Evolutionary conservation across 768 basidiomycete species (phyloP).

Genomic region (Tephrocybe sp.): DNA sequence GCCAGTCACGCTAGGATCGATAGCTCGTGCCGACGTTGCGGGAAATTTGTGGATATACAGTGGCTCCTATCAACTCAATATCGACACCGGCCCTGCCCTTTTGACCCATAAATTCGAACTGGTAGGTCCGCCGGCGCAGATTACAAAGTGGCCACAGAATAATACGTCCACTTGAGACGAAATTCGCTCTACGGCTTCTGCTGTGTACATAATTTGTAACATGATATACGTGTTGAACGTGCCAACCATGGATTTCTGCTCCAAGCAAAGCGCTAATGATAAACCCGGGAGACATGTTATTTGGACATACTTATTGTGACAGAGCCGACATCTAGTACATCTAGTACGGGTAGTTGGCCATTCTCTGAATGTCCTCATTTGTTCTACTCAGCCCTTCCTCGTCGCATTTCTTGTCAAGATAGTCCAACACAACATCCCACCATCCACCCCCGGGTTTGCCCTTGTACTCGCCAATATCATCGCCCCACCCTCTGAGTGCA

Average conservation of each 20-base stretch:
- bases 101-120: slow-evolving; percentile 43
- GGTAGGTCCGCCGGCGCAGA: slow-evolving; percentile 38
- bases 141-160: slow-evolving; percentile 38
- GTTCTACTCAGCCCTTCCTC: slow-evolving; percentile 11
- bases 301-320: too few relatives aligned
- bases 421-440: slow-evolving; percentile 33
- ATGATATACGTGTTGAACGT: too few relatives aligned
- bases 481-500: slow-evolving; percentile 66
- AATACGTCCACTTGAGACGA: slow-evolving; percentile 4
- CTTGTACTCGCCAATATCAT: slow-evolving; percentile 56
- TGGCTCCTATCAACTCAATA: slow-evolving; percentile 41
- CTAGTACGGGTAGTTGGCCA: slow-evolving; percentile 23
- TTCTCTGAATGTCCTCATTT: slow-evolving; percentile 15
- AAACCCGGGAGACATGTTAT: too few relatives aligned
- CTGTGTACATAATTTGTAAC: too few relatives aligned
- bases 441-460: slow-evolving; percentile 32
- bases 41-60: slow-evolving; percentile 47
- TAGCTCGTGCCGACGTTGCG: slow-evolving; percentile 46
- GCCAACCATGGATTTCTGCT: too few relatives aligned
- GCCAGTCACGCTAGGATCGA: slow-evolving; percentile 44
- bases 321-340: background rate
- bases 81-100: slow-evolving; percentile 41
- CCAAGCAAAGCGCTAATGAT: too few relatives aligned
- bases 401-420: slow-evolving; percentile 33
- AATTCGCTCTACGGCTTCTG: too few relatives aligned